Conservation (phyloP, 1,284 basidiomycete genomes). For the Meira nashicola region DNA sequence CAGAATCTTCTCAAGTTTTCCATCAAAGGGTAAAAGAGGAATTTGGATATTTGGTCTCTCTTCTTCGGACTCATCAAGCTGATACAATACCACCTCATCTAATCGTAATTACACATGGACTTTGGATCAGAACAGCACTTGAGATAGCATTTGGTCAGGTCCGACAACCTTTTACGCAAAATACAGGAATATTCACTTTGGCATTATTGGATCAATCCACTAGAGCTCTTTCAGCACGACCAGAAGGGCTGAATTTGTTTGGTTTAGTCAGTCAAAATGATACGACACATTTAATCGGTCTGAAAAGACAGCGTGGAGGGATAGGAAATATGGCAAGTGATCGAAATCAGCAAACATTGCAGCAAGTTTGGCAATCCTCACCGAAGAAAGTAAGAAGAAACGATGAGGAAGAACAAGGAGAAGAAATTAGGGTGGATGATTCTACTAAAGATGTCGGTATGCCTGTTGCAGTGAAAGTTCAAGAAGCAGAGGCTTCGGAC, state of each 20-base stretch:
- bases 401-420: no score
- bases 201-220: neutral
- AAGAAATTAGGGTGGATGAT: no score
- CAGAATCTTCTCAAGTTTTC: neutral
- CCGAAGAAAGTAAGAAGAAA: neutral
- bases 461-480: no score
- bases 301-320: slow-evolving; percentile 9
- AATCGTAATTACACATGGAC: slow-evolving; percentile 5
- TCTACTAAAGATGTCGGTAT: no score
- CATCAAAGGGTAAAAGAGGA: no score
- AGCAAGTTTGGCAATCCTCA: neutral
- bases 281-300: slow-evolving; percentile 2
- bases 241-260: neutral
- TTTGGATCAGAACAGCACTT: neutral
- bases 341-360: neutral
- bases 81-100: neutral
- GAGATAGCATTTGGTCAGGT: neutral
- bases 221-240: neutral
- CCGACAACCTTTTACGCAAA: slow-evolving; percentile 4
- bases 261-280: neutral
- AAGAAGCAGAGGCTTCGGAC: no score
- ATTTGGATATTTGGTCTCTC: no score
- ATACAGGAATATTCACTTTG: slow-evolving; percentile 7
- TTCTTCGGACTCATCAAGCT: no score
- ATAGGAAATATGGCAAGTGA: slow-evolving; percentile 11